Base-by-base conservation (phyloP, 495 filamentous ascomycete genomes). In the Podospora australis region DNA sequence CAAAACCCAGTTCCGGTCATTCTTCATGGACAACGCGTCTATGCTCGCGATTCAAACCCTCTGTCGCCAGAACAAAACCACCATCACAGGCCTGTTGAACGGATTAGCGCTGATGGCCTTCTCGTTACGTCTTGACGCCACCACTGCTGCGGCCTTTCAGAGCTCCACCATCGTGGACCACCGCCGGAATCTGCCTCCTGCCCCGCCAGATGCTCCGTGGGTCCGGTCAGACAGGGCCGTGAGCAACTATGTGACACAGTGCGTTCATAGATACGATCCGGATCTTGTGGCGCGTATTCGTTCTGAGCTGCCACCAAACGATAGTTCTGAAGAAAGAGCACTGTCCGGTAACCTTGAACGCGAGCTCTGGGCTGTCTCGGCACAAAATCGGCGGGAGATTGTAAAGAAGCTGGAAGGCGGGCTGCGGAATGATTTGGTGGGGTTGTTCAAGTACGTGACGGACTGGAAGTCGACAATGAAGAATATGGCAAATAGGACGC, bases 41-140 rank as follows among this genome's bases (percentile, higher is more conserved):
- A 16, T 43, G 19, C 21, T 10, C 13, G 39, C 39, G 16, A 43
- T 43, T 7, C 39, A 20, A 22, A 21, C 6, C 39, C 39, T 43
- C 39, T 43, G 39, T 21, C 39, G 39, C 19, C 4, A 43, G 39
- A 20, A 43, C 39, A 20, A 43, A 21, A 43, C 39, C 21, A 43
- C 39, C 39, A 43, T 43, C 39, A 43, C 39, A n/a, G 39, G 14
- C 16, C 21, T 43, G 39, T 13, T 43, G 39, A 43, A 43, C 19
- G 39, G 39, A 9, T 22, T 43, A 22, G 39, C 39, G 14, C 39
- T 43, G 19, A 24, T 43, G 4, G 16, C 39, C 21, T 43, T 43
- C 39, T 43, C 39, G 8, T 43, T 22, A 21, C 39, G 14, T 21
- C 39, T 43, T 21, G 39, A 43, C 39, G 22, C 14, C 39, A 25